Evolutionary conservation across 805 yeast species (phyloP), one percentile per base, ranked within the genome.

Genomic region (Yamadazyma philogaea): DNA sequence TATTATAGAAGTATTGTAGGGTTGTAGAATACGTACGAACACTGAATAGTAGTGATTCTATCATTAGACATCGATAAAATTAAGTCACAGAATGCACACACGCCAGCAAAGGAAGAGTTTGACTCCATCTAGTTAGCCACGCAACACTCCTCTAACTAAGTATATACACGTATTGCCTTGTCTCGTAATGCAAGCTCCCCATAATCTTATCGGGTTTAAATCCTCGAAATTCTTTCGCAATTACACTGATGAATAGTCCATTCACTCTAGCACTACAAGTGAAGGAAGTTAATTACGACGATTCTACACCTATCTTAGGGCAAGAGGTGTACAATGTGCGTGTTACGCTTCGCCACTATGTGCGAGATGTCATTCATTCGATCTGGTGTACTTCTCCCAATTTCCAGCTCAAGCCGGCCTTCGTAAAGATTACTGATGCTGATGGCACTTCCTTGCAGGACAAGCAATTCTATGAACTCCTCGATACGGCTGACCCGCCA

Each of bases 1-100:
- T 48, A 72, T 81, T 34, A 73, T 72, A 6, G 85, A 80, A 53
- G 70, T 81, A 40, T 52, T 76, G 26, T 77, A 69, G 53, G 21
- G 22, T 4, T 21, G 22, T 37, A 16, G 18, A 16, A n/a, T 30
- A n/a, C n/a, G 12, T n/a, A 24, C 12, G 3, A n/a, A 24, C 10
- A 24, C 28, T 7, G 8, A 3, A 24, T 11, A n/a, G 28, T 24
- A 24, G 4, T 11, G 12, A 24, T 24, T 24, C 4, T n/a, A n/a
- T n/a, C n/a, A n/a, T n/a, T n/a, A n/a, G n/a, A n/a, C n/a, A n/a
- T n/a, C n/a, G n/a, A n/a, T n/a, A n/a, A n/a, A n/a, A n/a, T n/a
- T n/a, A n/a, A n/a, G n/a, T n/a, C n/a, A n/a, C n/a, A n/a, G n/a
- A n/a, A n/a, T n/a, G n/a, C n/a, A n/a, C n/a, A n/a, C n/a, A n/a